Evolutionary conservation across 1,284 basidiomycete genomes (phyloP).

Genomic region (Flammula alnicola): DNA sequence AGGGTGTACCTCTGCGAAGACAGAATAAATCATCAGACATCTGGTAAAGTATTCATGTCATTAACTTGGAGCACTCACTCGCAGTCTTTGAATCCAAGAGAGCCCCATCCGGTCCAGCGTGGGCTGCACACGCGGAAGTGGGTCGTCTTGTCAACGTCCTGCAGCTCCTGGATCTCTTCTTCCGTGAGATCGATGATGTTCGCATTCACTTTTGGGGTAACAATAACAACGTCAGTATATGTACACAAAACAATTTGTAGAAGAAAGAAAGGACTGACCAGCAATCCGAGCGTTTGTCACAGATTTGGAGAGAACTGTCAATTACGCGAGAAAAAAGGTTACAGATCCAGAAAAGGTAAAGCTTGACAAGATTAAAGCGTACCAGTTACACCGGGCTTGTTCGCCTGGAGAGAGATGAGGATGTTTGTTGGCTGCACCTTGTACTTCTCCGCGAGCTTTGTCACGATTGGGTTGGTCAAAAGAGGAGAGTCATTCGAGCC

Average conservation of each 20-base stretch:
- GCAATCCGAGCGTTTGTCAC: slow-evolving; percentile 63
- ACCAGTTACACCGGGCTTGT: slow-evolving; percentile 60
- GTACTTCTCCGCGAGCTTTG: slow-evolving; percentile 58
- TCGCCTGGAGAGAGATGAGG: slow-evolving; percentile 69
- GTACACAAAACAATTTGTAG: slow-evolving; percentile 1
- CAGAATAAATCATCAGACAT: too few relatives aligned
- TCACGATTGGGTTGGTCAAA: slow-evolving; percentile 59
- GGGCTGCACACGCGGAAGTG: slow-evolving; percentile 69
- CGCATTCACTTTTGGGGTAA: slow-evolving; percentile 46
- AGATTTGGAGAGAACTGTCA: slow-evolving; percentile 63
- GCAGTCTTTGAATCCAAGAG: slow-evolving; percentile 66
- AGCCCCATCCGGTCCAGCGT: slow-evolving; percentile 64
- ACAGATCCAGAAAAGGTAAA: slow-evolving; percentile 5
- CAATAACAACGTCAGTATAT: neutral
- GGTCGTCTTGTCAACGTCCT: slow-evolving; percentile 57
- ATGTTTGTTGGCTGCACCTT: slow-evolving; percentile 59
- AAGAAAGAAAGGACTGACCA: slow-evolving; percentile 36
- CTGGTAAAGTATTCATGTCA: too few relatives aligned
- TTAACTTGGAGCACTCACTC: slow-evolving; percentile 13
- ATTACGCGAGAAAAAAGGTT: neutral
- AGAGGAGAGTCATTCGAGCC: slow-evolving; percentile 80
- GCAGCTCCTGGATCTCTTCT: slow-evolving; percentile 60
- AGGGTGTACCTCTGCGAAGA: too few relatives aligned
- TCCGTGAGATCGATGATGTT: slow-evolving; percentile 60
- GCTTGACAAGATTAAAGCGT: slow-evolving; percentile 15